Base-by-base conservation (phyloP, 2,329 filamentous ascomycete genomes). In the Aspergillaceae sp. region DNA sequence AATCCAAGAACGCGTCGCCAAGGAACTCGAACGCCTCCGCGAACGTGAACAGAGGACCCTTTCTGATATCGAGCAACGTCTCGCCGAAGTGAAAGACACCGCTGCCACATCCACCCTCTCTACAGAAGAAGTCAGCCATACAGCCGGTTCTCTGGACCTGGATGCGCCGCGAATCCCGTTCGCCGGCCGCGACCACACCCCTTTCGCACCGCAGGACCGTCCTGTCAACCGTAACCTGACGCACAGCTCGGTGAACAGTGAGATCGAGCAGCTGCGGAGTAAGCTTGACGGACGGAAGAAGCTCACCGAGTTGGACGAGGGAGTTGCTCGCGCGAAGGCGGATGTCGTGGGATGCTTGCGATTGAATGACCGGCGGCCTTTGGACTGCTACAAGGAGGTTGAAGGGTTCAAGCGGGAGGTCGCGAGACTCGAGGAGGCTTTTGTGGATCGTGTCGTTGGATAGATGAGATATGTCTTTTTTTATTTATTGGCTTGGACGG, bases 361-460 rank as follows among this genome's bases (percentile, higher is more conserved):
- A 51, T 77, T 84, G 61, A 84, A 96, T 67, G 90, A 96, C 69
- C 77, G 88, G 53, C 79, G 88, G 66, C 90, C 91, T 64, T 74
- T 96, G 63, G 87, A 96, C 74, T 97, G 91, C 77, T 96, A 87
- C 86, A 78, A 83, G 69, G 89, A 96, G 78, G 88, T 96, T 27
- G 85, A 94, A 72, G 76, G 75, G 19, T 97, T 97, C 69, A 94
- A 90, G 79, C 78, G 79, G 59, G 87, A 94, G 75, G 90, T 97
- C 43, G 81, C 86, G 56, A 82, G 80, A 72, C 68, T 96, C 69
- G 91, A 96, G 78, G 84, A 81, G 70, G 76, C 76, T 28, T 97
- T 94, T 80, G 87, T 96, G 33, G 84, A 94, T 63, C 87, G 83
- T 72, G 82, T 94, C 58, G 64, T 71, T 46, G 67, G 66, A 56